Conservation (phyloP, 148 eudicot genomes). For the Vaccinium myrtillus region DNA sequence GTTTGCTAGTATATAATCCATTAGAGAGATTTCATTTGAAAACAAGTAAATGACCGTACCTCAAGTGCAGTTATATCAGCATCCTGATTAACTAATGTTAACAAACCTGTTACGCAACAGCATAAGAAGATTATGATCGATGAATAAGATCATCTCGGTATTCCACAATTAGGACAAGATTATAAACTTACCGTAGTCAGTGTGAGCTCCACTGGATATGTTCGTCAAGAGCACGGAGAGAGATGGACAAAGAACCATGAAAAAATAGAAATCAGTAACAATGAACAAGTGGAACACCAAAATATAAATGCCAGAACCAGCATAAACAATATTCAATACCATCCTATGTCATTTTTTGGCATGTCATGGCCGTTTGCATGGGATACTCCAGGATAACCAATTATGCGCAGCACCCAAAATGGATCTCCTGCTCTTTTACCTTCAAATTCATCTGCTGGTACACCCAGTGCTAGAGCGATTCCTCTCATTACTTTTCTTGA, state of each 20-base stretch:
- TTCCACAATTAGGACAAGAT: not conserved
- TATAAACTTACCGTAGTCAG: constrained; percentile 73
- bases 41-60: constrained; percentile 32
- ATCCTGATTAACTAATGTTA: constrained; percentile 92
- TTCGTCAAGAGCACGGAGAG: constrained; percentile 22
- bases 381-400: constrained; percentile 73
- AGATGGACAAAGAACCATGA: constrained; percentile 19
- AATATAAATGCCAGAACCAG: not conserved
- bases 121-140: constrained; percentile 1
- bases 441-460: constrained; percentile 61
- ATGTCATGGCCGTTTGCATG: constrained; percentile 35
- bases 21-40: not conserved
- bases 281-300: constrained; percentile 17
- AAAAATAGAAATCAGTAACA: not conserved
- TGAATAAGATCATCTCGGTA: constrained; percentile 6
- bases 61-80: constrained; percentile 82
- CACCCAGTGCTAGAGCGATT: constrained; percentile 83
- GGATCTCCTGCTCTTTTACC: constrained; percentile 82
- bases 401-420: constrained; percentile 91
- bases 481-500: constrained; percentile 87
- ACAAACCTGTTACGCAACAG: constrained; percentile 51
- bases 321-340: constrained; percentile 37
- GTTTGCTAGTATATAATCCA: not conserved
- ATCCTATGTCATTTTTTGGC: constrained; percentile 66
- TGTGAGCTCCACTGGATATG: constrained; percentile 83